Percentiles rank a stretch among this genome's conserved stretches.
Evolutionary conservation across 2,329 filamentous ascomycete species (phyloP).

Genomic region (Leptographium wingfieldii): DNA sequence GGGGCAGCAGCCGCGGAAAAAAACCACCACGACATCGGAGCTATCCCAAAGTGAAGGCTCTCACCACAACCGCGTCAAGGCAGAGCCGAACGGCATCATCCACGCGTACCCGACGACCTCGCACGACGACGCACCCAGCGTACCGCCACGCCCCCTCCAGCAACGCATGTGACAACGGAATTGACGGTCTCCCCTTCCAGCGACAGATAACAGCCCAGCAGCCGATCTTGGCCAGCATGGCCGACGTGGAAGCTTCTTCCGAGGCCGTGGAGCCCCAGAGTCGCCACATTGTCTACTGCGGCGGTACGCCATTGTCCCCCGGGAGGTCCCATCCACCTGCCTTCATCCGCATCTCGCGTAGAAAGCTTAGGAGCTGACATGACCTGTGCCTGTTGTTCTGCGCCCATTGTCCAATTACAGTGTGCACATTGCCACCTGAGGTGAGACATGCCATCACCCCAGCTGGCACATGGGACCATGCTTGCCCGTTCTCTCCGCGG

Average conservation of each 20-base stretch:
- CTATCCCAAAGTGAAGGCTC: neutral
- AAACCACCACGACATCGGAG: neutral
- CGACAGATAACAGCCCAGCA: neutral
- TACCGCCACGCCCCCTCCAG: neutral
- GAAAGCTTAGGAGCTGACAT: neutral
- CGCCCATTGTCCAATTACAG: constrained; percentile 24
- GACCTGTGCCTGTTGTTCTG: neutral
- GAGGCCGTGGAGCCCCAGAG: constrained; percentile 36
- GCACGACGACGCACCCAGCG: neutral
- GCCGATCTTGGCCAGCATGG: constrained; percentile 26
- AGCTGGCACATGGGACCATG: neutral
- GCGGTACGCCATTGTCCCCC: constrained; percentile 31
- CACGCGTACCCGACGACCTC: neutral
- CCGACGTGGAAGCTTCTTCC: constrained; percentile 33
- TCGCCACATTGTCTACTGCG: constrained; percentile 43
- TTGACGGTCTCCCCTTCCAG: neutral
- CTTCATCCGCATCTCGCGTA: neutral
- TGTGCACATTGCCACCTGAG: constrained; percentile 54
- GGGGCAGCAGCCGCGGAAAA: neutral
- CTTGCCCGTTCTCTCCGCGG: neutral
- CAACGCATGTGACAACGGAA: neutral
- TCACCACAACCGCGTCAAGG: neutral
- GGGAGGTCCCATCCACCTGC: neutral
- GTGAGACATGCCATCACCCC: constrained; percentile 24
- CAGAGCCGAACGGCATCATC: neutral